phyloP scores from a whole-genome alignment of 1,284 basidiomycete genomes.

The Moesziomyces parantarcticus region DNA sequence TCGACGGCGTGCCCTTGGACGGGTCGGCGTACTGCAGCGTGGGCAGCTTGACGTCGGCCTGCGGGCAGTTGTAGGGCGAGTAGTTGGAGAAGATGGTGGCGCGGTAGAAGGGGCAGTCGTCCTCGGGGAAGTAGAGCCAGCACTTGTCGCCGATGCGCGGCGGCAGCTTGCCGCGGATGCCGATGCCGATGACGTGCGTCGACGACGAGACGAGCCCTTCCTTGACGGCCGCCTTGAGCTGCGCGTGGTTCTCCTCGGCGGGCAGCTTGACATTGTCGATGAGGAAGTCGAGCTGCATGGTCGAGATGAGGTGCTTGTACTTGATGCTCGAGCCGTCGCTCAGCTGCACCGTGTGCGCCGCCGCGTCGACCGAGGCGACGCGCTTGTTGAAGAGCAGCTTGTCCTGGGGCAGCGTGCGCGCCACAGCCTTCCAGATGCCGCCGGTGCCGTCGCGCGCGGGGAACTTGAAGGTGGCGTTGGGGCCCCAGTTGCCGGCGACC shows the following conservation, averaged over 20 bases:
- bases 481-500: slow-evolving; percentile 72
- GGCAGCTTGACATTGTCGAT: slow-evolving; percentile 68
- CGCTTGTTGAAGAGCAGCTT: slow-evolving; percentile 69
- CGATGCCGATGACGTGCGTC: slow-evolving; percentile 72
- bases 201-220: slow-evolving; percentile 70
- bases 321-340: slow-evolving; percentile 69
- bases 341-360: slow-evolving; percentile 69
- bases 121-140: slow-evolving; percentile 71
- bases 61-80: slow-evolving; percentile 71
- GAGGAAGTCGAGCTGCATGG: slow-evolving; percentile 70
- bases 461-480: slow-evolving; percentile 73
- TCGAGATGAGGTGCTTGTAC: slow-evolving; percentile 71
- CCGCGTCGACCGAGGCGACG: slow-evolving; percentile 69
- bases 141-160: slow-evolving; percentile 73
- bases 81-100: slow-evolving; percentile 73
- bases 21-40: slow-evolving; percentile 71
- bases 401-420: slow-evolving; percentile 69
- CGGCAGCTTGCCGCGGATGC: slow-evolving; percentile 71
- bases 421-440: slow-evolving; percentile 73
- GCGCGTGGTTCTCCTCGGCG: slow-evolving; percentile 66
- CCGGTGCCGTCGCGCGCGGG: slow-evolving; percentile 72
- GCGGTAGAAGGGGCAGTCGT: slow-evolving; percentile 72
- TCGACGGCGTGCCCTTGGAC: slow-evolving; percentile 66
- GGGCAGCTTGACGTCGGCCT: slow-evolving; percentile 68
- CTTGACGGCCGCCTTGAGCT: slow-evolving; percentile 68